These are phyloP conservation scores for Pholiota conissans DNA, from an alignment of 768 basidiomycete species.

Conservation along the genomic window DNA sequence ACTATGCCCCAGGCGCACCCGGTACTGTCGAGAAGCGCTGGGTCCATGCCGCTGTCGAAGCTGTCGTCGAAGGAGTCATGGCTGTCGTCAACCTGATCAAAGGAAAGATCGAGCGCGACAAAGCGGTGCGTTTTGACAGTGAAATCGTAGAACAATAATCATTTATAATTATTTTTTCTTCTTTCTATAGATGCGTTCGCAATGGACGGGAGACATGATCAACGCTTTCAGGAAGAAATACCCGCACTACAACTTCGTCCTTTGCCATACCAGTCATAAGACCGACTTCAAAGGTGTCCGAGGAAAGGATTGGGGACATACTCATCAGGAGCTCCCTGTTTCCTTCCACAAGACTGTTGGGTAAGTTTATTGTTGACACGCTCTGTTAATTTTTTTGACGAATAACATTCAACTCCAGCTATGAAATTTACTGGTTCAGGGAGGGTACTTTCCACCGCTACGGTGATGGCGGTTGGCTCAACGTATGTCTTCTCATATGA, in stretches of 20 bases:
- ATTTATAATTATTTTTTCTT: neutral
- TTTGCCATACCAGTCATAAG: constrained; percentile 21
- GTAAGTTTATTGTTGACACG: constrained; percentile 5
- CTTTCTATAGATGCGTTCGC: neutral
- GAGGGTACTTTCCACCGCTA: constrained; percentile 1
- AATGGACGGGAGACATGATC: neutral
- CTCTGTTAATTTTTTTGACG: neutral
- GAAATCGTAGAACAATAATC: neutral
- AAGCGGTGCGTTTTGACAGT: neutral
- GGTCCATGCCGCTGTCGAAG: neutral
- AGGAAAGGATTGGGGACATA: constrained; percentile 25
- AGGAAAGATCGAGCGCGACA: neutral
- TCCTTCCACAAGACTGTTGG: constrained; percentile 18
- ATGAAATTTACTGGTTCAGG: constrained; percentile 9
- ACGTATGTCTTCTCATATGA: neutral
- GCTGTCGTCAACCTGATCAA: neutral
- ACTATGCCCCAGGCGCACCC: neutral
- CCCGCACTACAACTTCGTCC: constrained; percentile 18
- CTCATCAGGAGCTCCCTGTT: constrained; percentile 23
- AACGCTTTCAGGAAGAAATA: neutral
- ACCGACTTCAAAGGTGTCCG: constrained; percentile 17
- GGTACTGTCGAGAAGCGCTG: neutral
- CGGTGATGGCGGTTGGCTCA: constrained; percentile 7
- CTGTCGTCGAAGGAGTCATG: neutral
- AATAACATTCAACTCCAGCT: neutral